Base-by-base conservation (phyloP, 2,329 filamentous ascomycete species). In the Dichotomopilus funicola region DNA sequence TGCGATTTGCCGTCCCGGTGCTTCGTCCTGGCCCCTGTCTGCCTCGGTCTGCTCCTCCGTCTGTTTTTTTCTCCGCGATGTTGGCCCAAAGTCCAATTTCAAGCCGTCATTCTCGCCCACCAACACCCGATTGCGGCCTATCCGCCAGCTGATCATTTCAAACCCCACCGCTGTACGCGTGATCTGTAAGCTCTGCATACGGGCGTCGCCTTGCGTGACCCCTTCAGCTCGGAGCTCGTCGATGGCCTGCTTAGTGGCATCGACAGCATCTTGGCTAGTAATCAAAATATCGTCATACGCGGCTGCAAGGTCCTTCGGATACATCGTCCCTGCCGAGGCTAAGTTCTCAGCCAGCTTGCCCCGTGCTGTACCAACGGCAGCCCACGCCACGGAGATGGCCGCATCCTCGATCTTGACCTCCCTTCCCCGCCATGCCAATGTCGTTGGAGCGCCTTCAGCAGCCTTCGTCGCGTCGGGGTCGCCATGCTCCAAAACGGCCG, bases 131-230 rank as follows among this genome's bases (percentile, higher is more conserved):
- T 99, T 97, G 48, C 94, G 86, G 33, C 92, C 92, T 61, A 97
- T 89, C 69, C 94, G 82, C 91, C 91, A 97, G 67, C 89, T 91
- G 55, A 99, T 87, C 71, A 96, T 83, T 62, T 89, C 89, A 70
- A 95, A 97, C 71, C 94, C 95, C 55, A 97, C 89, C 1, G 92
- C 91, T 0, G 95, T 95, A 59, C 88, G 87, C 3, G 91, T 95
- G 56, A 99, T 87, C 63, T 96, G 91, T 46, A 99, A 75, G 64
- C 91, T 86, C 72, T 99, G 94, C 85, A 99, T 91, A 55, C 90
- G 83, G 38, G 83, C 74, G 66, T 99, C 92, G 55, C 89, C 85
- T 68, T 90, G 88, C 27, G 89, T 81, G 11, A 96, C 82, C 1
- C 90, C 88, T 68, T 99, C 94, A 57, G 81, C 85, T 50, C 83